phyloP scores from a whole-genome alignment of 345 rosid genomes.

The Crucihimalaya himalaica region DNA sequence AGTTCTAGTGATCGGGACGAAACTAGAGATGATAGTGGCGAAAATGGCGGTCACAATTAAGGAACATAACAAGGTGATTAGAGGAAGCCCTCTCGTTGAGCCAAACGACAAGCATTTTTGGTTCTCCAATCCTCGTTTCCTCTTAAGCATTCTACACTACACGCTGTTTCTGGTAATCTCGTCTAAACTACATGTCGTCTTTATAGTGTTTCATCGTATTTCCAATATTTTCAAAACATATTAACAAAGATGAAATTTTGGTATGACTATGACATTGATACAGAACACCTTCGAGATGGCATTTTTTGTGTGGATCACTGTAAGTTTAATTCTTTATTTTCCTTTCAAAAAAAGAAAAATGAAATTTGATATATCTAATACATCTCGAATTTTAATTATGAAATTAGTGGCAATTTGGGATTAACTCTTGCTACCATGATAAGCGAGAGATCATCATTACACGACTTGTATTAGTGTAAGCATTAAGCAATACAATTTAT shows the following conservation, averaged over 20 bases:
- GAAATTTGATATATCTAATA: background rate
- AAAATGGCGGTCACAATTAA: constrained; percentile 53
- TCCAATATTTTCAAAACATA: background rate
- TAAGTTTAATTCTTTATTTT: constrained; percentile 30
- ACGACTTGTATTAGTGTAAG: constrained; percentile 73
- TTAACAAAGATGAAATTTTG: background rate
- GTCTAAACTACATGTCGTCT: background rate
- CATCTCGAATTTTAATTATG: background rate
- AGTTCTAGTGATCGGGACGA: constrained; percentile 55
- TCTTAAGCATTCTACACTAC: constrained; percentile 52
- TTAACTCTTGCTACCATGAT: constrained; percentile 67
- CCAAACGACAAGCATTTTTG: constrained; percentile 62
- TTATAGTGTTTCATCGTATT: background rate
- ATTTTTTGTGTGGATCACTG: constrained; percentile 74
- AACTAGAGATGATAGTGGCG: constrained; percentile 56
- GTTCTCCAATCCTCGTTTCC: constrained; percentile 49
- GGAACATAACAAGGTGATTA: constrained; percentile 41
- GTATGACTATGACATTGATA: background rate
- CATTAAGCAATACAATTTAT: constrained; percentile 45
- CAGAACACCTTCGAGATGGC: constrained; percentile 85
- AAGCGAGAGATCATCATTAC: constrained; percentile 40
- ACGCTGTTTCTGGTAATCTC: constrained; percentile 50
- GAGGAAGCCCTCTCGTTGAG: constrained; percentile 53
- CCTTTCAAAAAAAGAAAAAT: background rate
- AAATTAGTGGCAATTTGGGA: constrained; percentile 55